A percentile compares a stretch with the other conserved stretches of the same genome.
Conservation (phyloP, 371 early-diverging fungal species). For the Mortierella sp. region DNA sequence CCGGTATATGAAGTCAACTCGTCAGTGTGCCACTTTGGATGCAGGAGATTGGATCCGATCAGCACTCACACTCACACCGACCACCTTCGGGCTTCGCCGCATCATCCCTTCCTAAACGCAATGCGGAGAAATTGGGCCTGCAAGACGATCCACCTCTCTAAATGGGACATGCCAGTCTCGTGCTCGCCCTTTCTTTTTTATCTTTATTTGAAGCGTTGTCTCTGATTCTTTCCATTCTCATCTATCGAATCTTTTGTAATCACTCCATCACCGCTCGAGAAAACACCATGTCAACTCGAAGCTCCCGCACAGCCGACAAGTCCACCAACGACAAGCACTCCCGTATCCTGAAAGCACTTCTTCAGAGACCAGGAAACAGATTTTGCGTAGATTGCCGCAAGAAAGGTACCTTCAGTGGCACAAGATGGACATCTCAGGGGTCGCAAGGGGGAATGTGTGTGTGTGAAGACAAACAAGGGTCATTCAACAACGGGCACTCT, state of each 20-base stretch:
- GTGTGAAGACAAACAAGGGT: not conserved
- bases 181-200: not conserved
- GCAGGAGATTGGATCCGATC: too few species aligned
- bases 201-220: not conserved
- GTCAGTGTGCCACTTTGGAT: too few species aligned
- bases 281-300: constrained; percentile 74
- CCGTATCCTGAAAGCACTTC: constrained; percentile 75
- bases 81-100: too few species aligned
- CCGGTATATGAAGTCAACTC: too few species aligned
- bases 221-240: not conserved
- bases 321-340: constrained; percentile 76
- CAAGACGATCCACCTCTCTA: not conserved
- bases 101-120: too few species aligned
- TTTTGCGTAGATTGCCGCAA: constrained; percentile 86
- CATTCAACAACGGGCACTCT: too few species aligned
- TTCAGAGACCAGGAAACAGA: constrained; percentile 77
- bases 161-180: not conserved
- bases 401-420: constrained; percentile 64
- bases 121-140: too few species aligned
- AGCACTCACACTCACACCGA: too few species aligned
- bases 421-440: constrained; percentile 1
- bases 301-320: constrained; percentile 79
- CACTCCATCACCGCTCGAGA: constrained; percentile 2
- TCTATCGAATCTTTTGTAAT: not conserved
- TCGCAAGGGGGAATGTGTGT: constrained; percentile 12